Percentiles rank a stretch among this genome's conserved stretches.
These are phyloP conservation scores for Fistulinella prunicolor DNA, from an alignment of 768 basidiomycete species.

Conservation along the genomic window DNA sequence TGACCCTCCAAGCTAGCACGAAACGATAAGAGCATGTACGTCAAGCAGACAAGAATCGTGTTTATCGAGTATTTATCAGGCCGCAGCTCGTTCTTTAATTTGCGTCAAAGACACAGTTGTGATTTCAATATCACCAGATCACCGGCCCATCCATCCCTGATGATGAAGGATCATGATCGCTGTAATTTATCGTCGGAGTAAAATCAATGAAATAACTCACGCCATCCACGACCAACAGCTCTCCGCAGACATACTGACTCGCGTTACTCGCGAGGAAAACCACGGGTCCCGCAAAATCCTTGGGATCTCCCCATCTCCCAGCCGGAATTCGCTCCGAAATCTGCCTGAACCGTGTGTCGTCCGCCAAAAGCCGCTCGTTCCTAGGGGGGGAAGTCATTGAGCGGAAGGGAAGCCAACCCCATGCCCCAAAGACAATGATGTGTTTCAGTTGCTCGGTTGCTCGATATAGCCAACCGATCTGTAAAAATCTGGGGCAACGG, in stretches of 20 bases:
- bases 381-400: slow-evolving; percentile 34
- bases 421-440: slow-evolving; percentile 4
- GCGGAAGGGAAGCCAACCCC: slow-evolving; percentile 6
- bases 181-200: slow-evolving; percentile 1
- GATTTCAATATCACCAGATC: slow-evolving; percentile 5
- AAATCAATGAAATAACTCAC: slow-evolving; percentile 39
- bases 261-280: slow-evolving; percentile 65
- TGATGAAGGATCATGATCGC: slow-evolving; percentile 6
- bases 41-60: slow-evolving; percentile 10
- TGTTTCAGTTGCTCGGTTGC: background rate
- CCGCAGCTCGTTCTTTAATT: slow-evolving; percentile 1
- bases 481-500: slow-evolving; percentile 1
- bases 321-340: slow-evolving; percentile 72
- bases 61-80: slow-evolving; percentile 2
- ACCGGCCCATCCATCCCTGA: slow-evolving; percentile 65
- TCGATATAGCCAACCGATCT: slow-evolving; percentile 2
- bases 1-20: background rate
- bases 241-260: slow-evolving; percentile 67
- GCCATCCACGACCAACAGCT: slow-evolving; percentile 64
- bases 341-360: slow-evolving; percentile 59
- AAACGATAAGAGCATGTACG: slow-evolving; percentile 15
- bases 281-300: slow-evolving; percentile 64
- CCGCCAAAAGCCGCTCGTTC: slow-evolving; percentile 62
- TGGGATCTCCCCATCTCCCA: slow-evolving; percentile 62
- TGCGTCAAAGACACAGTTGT: slow-evolving; percentile 1